These are phyloP conservation scores for Cutaneotrichosporon cutaneum DNA, from an alignment of 1,284 basidiomycete species.

Conservation along the genomic window DNA sequence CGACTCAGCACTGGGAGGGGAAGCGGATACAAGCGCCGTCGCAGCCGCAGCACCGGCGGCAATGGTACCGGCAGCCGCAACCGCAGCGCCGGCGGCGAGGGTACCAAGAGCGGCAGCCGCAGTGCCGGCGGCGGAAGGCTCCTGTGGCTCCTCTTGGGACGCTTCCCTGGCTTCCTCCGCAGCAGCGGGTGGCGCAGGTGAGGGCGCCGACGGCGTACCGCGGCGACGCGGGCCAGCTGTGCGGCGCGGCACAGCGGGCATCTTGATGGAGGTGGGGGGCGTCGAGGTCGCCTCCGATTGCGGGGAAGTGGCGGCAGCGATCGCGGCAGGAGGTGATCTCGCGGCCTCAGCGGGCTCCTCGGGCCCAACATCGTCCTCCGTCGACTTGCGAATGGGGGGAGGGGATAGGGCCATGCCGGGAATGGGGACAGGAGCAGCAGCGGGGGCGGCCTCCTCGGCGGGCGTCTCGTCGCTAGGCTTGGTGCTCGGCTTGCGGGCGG, in stretches of 20 bases:
- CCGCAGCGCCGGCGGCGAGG: neutral
- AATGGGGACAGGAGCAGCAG: constrained; percentile 22
- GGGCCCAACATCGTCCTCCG: constrained; percentile 1
- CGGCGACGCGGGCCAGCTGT: constrained; percentile 42
- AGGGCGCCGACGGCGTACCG: constrained; percentile 12
- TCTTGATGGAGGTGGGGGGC: constrained; percentile 38
- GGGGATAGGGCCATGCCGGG: constrained; percentile 21
- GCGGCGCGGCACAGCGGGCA: constrained; percentile 44
- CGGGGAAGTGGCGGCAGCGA: neutral
- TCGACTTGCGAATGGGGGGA: neutral
- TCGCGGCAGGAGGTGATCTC: neutral
- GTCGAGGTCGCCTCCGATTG: constrained; percentile 8
- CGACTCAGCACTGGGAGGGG: neutral
- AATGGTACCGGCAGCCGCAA: neutral
- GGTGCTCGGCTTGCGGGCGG: constrained; percentile 28
- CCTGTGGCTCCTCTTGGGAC: neutral
- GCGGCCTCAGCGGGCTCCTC: constrained; percentile 4
- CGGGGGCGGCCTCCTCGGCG: constrained; percentile 5
- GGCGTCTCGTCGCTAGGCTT: constrained; percentile 2
- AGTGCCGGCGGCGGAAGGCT: neutral
- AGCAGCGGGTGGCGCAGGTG: neutral
- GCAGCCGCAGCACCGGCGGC: neutral
- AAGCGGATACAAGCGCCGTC: neutral
- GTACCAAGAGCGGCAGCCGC: neutral
- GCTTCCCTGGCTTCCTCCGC: neutral